These are phyloP conservation scores for Aspergillus nanangensis DNA, from an alignment of 495 filamentous ascomycete genomes.

Conservation along the genomic window DNA sequence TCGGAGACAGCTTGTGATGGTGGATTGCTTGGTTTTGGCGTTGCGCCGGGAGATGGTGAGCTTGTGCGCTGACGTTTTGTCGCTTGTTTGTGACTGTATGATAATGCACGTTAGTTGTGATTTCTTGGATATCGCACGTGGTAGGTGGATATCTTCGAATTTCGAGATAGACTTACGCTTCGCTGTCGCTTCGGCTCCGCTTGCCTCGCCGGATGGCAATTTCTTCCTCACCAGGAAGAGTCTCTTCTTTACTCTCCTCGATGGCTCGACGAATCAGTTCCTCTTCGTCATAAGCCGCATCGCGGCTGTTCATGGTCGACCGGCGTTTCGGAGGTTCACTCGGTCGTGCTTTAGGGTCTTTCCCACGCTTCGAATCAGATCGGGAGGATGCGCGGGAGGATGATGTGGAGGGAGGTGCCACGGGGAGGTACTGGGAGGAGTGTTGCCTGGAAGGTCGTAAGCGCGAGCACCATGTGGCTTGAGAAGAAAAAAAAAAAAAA, in stretches of 20 bases:
- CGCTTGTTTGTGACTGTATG: slow-evolving; percentile 47
- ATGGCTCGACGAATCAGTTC: slow-evolving; percentile 85
- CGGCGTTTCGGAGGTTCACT: slow-evolving; percentile 65
- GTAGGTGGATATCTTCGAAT: too few species aligned
- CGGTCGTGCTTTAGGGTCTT: slow-evolving; percentile 42
- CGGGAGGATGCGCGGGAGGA: slow-evolving; percentile 41
- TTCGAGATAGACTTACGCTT: slow-evolving; percentile 81
- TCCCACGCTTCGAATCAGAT: slow-evolving; percentile 43
- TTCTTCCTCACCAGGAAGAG: slow-evolving; percentile 42
- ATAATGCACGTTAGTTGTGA: too few species aligned
- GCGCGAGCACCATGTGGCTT: slow-evolving; percentile 11
- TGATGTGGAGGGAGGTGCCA: slow-evolving; percentile 43
- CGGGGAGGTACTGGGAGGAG: slow-evolving; percentile 67
- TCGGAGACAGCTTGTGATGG: slow-evolving; percentile 62
- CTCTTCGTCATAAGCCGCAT: slow-evolving; percentile 93
- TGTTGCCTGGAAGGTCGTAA: slow-evolving; percentile 47
- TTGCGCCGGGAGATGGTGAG: slow-evolving; percentile 63
- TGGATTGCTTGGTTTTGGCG: slow-evolving; percentile 41
- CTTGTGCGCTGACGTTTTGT: slow-evolving; percentile 69
- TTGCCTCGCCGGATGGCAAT: slow-evolving; percentile 61
- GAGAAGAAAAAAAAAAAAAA: background rate
- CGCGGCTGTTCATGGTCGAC: slow-evolving; percentile 96
- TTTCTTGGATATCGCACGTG: too few species aligned
- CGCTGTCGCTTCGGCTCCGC: slow-evolving; percentile 83
- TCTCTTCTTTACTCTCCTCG: slow-evolving; percentile 86